A percentile compares a stretch with the other conserved stretches of the same genome.
These are phyloP conservation scores for Coemansia sp. DNA, from an alignment of 192 early-diverging fungal genomes.

Conservation along the genomic window DNA sequence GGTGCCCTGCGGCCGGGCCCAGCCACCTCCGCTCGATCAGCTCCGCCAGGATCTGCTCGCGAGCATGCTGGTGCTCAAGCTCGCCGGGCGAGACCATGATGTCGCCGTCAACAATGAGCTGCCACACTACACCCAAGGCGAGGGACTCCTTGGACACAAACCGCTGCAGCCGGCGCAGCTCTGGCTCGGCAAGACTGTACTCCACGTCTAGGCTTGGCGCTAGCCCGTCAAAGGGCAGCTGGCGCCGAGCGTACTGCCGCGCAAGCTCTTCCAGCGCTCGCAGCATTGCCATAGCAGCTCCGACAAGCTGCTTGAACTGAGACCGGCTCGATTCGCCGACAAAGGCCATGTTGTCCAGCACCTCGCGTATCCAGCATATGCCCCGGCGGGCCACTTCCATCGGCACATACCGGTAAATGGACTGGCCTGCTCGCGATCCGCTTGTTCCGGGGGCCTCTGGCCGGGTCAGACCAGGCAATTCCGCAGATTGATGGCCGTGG, in stretches of 20 bases:
- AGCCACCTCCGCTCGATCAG: constrained; percentile 47
- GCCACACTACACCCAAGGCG: constrained; percentile 36
- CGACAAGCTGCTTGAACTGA: constrained; percentile 24
- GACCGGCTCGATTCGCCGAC: constrained; percentile 17
- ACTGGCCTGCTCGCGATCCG: neutral
- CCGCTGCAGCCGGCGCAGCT: constrained; percentile 13
- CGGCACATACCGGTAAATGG: constrained; percentile 18
- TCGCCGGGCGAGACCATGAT: constrained; percentile 54
- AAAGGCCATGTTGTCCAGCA: constrained; percentile 40
- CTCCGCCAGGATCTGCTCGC: constrained; percentile 40
- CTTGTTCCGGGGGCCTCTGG: neutral
- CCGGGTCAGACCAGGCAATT: neutral
- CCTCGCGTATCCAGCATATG: constrained; percentile 48
- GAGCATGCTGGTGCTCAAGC: constrained; percentile 25
- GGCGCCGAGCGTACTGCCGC: neutral
- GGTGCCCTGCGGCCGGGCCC: neutral
- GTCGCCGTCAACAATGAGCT: constrained; percentile 42
- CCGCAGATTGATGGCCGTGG: neutral
- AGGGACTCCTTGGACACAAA: constrained; percentile 22
- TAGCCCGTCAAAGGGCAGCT: neutral
- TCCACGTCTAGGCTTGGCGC: neutral
- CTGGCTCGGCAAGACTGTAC: neutral
- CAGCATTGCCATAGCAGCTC: constrained; percentile 15
- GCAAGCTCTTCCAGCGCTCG: constrained; percentile 24
- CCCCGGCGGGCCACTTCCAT: constrained; percentile 39